These are phyloP conservation scores for Ulota crispa DNA, from an alignment of 225 moss, liverwort and hornwort species.

Conservation along the genomic window DNA sequence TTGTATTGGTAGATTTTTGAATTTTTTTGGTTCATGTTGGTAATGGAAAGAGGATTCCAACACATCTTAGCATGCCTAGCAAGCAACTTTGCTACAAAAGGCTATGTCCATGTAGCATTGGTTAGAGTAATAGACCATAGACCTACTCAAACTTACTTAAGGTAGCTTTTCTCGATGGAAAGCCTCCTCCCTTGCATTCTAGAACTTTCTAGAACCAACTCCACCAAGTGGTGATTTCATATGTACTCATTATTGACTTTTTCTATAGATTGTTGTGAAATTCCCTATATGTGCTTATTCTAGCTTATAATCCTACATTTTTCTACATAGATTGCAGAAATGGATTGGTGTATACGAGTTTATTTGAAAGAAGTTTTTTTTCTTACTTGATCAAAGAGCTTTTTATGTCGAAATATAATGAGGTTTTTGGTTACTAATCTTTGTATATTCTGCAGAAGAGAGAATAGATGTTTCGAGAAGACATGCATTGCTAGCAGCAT, in stretches of 20 bases:
- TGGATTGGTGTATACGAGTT: not conserved
- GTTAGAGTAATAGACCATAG: too few species aligned
- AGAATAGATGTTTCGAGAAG: constrained; percentile 43
- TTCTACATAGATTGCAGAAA: not conserved
- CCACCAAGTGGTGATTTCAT: not conserved
- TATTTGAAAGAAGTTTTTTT: not conserved
- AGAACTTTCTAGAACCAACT: too few species aligned
- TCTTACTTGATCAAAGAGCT: not conserved
- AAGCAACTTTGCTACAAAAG: too few species aligned
- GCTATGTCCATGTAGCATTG: too few species aligned
- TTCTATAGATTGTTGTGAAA: not conserved
- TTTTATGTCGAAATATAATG: not conserved
- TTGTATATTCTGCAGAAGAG: constrained; percentile 32
- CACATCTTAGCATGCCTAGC: not conserved
- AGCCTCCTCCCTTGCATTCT: too few species aligned
- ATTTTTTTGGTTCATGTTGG: not conserved
- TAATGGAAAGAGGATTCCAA: not conserved
- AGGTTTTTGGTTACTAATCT: not conserved
- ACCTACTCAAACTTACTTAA: too few species aligned
- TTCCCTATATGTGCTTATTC: not conserved
- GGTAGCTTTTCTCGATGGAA: too few species aligned
- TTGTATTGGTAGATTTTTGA: not conserved
- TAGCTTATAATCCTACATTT: not conserved
- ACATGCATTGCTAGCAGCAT: constrained; percentile 41
- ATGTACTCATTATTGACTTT: not conserved